Evolutionary conservation across 2,329 filamentous ascomycete genomes (phyloP).

Genomic region (Grosmannia clavigera): DNA sequence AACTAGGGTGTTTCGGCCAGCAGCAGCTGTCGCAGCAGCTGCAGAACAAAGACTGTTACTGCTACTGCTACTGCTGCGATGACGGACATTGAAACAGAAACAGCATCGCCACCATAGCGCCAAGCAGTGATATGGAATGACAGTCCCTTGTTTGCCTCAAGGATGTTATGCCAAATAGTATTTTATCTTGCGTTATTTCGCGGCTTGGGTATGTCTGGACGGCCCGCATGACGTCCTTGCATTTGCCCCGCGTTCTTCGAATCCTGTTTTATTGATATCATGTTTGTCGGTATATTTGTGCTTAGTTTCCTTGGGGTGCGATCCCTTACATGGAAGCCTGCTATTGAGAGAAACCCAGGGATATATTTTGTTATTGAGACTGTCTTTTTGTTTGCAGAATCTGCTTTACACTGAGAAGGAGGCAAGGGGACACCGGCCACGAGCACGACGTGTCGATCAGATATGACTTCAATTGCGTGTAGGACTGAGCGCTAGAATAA

Average conservation of each 20-base stretch:
- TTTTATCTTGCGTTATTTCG: neutral
- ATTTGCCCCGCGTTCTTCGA: neutral
- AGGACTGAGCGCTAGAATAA: neutral
- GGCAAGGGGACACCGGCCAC: neutral
- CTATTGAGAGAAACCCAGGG: neutral
- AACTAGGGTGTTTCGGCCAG: neutral
- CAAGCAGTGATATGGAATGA: no score
- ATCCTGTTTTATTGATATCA: neutral
- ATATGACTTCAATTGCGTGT: neutral
- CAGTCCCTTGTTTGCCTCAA: neutral
- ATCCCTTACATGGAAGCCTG: neutral
- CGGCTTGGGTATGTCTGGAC: neutral
- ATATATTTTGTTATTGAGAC: neutral
- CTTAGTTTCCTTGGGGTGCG: neutral
- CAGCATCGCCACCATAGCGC: no score
- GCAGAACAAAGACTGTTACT: neutral
- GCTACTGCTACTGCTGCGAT: neutral
- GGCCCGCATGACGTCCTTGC: neutral
- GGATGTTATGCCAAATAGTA: neutral
- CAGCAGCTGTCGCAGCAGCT: neutral
- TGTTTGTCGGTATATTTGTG: neutral
- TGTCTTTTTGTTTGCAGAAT: neutral
- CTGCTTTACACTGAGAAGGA: neutral
- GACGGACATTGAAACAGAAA: neutral
- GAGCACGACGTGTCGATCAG: neutral